A percentile compares a stretch with the other conserved stretches of the same genome.
These are phyloP conservation scores for Linum lewisii DNA, from an alignment of 345 rosid species.

Conservation along the genomic window DNA sequence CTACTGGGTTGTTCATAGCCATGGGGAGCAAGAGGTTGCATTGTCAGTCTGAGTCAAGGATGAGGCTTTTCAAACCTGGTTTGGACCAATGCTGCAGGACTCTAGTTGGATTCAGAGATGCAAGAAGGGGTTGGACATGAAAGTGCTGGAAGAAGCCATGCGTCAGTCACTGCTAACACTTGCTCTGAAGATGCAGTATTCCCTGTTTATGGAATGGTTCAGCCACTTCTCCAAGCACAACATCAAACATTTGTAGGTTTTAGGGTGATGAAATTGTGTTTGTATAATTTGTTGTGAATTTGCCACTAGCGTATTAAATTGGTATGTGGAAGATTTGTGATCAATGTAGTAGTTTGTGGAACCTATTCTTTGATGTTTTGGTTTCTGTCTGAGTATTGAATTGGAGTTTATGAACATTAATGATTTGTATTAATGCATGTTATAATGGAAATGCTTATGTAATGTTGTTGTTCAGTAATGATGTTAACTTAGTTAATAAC, in stretches of 20 bases:
- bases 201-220: slow-evolving; percentile 87
- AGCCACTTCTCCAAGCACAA: slow-evolving; percentile 75
- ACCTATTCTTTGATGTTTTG: no score
- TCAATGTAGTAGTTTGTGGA: no score
- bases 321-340: no score
- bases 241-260: slow-evolving; percentile 20
- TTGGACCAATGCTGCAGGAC: slow-evolving; percentile 77
- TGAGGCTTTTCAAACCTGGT: slow-evolving; percentile 63
- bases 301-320: no score
- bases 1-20: slow-evolving; percentile 59
- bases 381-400: no score
- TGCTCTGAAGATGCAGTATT: slow-evolving; percentile 56
- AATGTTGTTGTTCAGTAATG: no score
- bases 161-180: slow-evolving; percentile 80
- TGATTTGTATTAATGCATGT: no score
- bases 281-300: not conserved
- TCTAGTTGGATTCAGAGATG: slow-evolving; percentile 93
- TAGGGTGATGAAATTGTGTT: not conserved
- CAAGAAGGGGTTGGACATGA: slow-evolving; percentile 75
- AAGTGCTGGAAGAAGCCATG: slow-evolving; percentile 71
- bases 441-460: no score
- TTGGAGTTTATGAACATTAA: no score
- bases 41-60: slow-evolving; percentile 59
- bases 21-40: slow-evolving; percentile 79
- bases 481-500: no score